Conservation (phyloP, 805 yeast species). For the Komagataella phaffii region DNA sequence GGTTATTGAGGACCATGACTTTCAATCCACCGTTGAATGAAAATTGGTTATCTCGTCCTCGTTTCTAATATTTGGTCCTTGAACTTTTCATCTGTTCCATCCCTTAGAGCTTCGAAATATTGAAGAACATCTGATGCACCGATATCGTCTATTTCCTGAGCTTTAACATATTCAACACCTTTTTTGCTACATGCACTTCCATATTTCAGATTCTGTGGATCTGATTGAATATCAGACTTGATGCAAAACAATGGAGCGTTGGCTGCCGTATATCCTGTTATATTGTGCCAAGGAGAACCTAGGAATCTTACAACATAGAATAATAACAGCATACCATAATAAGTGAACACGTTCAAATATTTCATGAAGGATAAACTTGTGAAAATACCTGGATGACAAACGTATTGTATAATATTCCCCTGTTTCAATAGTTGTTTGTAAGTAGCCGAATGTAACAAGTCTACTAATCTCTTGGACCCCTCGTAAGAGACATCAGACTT, state of each 20-base stretch:
- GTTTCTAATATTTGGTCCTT: constrained; percentile 60
- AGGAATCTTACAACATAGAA: constrained; percentile 71
- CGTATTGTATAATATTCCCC: constrained; percentile 53
- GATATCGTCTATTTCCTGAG: constrained; percentile 41
- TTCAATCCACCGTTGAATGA: background rate
- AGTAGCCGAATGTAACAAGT: constrained; percentile 66
- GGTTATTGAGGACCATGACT: background rate
- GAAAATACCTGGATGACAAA: constrained; percentile 92
- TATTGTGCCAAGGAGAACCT: constrained; percentile 86
- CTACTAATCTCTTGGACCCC: constrained; percentile 82
- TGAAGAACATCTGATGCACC: constrained; percentile 57
- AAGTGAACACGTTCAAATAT: constrained; percentile 66
- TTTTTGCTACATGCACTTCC: constrained; percentile 60
- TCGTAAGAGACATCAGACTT: constrained; percentile 64
- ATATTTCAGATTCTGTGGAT: constrained; percentile 36
- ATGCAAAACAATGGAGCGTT: constrained; percentile 66
- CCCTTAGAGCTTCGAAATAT: constrained; percentile 41
- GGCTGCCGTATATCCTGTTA: constrained; percentile 82
- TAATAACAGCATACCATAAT: constrained; percentile 72
- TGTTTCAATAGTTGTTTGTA: constrained; percentile 32
- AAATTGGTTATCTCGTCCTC: constrained; percentile 8
- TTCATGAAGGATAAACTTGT: constrained; percentile 69
- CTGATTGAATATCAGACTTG: constrained; percentile 32
- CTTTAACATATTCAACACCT: constrained; percentile 54
- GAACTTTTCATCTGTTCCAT: constrained; percentile 65